Base-by-base conservation (phyloP, 1,139 yeast species). In the Taiozyma sp. region DNA sequence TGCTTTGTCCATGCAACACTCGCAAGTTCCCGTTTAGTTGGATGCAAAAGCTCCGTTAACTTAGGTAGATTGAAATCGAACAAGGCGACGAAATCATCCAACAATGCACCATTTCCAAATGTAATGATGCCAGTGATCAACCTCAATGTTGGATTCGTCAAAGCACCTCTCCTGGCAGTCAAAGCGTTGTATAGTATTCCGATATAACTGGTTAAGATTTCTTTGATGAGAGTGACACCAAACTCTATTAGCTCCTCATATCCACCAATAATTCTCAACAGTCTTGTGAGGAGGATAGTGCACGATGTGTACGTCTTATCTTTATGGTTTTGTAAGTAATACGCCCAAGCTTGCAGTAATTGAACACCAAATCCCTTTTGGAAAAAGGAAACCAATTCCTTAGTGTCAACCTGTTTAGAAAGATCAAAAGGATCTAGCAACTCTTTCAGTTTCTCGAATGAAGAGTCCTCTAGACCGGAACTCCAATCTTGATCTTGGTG, bases 121-220 rank as follows among this genome's bases (percentile, higher is more conserved):
- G 65, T 59, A 14, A 81, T 72, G 30, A 87, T 71, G 49, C 78
- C 76, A 28, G 71, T 71, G 58, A 91, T 66, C 19, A 90, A 61
- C 43, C 76, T 66, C 30, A 89, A 63, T 1, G 79, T 75, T 0
- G 95, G 85, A 50, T 78, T 81, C 1, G 93, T 80, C 11, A 81
- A 69, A 1, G 79, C 71, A 0, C 86, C 80, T 56, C 83, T 77
- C 57, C 76, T 68, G 52, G 81, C 78, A 53, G 76, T 79, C 44
- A 90, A 69, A 26, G 87, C 83, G 59, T 96, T 74, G 66, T 87
- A 88, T 5, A 90, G 70, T 24, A 82, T 77, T 59, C 84, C 86
- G 46, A 77, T 65, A 62, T 86, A 79, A 50, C 74, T 76, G 2
- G 74, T 72, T 21, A 89, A 66, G 10, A 89, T 68, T 22, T 77